phyloP scores from a whole-genome alignment of 495 filamentous ascomycete species.

The Annulohypoxylon stygium region DNA sequence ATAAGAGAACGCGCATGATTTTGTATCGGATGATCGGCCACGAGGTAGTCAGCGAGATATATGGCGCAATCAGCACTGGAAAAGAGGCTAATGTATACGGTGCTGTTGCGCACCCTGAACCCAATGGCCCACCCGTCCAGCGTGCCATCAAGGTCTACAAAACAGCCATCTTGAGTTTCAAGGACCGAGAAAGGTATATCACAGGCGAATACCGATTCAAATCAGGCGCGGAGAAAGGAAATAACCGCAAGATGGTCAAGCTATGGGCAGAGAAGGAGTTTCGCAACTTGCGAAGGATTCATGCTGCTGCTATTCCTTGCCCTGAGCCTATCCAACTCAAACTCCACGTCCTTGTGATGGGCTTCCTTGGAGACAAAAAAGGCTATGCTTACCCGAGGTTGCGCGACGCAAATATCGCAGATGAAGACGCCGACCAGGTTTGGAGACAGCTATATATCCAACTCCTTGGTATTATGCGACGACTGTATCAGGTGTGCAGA shows the following conservation, averaged over 20 bases:
- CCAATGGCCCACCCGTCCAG: constrained; percentile 61
- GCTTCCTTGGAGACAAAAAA: constrained; percentile 87
- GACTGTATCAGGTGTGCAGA: constrained; percentile 88
- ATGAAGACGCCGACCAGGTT: constrained; percentile 73
- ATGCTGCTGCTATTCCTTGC: constrained; percentile 85
- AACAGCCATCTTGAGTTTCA: constrained; percentile 95
- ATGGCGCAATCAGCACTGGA: constrained; percentile 93
- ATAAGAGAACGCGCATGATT: constrained; percentile 94
- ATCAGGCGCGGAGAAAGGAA: constrained; percentile 88
- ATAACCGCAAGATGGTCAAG: constrained; percentile 95
- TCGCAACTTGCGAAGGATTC: constrained; percentile 87
- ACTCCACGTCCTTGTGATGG: constrained; percentile 92
- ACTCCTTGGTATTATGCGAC: constrained; percentile 87
- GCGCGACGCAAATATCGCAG: constrained; percentile 61
- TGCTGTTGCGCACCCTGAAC: constrained; percentile 57
- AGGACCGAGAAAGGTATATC: constrained; percentile 95
- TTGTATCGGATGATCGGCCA: constrained; percentile 94
- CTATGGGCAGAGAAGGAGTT: constrained; percentile 99
- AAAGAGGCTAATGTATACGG: constrained; percentile 99
- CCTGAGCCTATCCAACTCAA: constrained; percentile 91
- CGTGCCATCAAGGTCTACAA: constrained; percentile 99
- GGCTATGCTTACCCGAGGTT: constrained; percentile 89
- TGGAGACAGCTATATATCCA: constrained; percentile 86
- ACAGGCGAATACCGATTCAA: constrained; percentile 85
- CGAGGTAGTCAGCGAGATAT: constrained; percentile 81